phyloP scores from a whole-genome alignment of 2,329 filamentous ascomycete species.

The Verticillium tricorpus region DNA sequence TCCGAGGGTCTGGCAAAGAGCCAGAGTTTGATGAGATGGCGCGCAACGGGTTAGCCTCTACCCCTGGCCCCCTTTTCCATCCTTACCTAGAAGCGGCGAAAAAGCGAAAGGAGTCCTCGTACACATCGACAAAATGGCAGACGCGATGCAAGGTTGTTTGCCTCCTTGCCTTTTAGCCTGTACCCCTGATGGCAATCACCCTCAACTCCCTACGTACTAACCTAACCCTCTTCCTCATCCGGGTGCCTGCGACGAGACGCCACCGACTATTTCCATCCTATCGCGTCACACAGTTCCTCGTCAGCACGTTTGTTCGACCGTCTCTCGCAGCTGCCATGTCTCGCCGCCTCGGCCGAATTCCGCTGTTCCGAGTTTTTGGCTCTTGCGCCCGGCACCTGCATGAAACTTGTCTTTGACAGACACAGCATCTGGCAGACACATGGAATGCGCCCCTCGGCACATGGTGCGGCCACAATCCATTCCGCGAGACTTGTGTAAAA shows the following conservation, averaged over 20 bases:
- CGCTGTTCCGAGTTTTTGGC: neutral
- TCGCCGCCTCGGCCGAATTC: neutral
- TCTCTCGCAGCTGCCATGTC: neutral
- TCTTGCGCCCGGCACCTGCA: neutral
- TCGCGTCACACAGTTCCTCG: no score
- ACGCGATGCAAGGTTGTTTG: neutral
- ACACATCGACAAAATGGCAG: neutral
- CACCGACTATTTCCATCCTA: neutral
- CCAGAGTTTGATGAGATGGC: neutral
- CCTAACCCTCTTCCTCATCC: neutral
- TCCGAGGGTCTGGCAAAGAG: neutral
- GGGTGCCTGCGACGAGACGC: neutral
- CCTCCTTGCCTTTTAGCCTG: neutral
- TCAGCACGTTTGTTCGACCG: neutral
- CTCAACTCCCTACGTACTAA: neutral
- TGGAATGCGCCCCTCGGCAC: neutral
- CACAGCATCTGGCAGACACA: neutral
- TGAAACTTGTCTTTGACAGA: no score
- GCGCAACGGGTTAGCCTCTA: neutral
- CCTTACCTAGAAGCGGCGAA: neutral
- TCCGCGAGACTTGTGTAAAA: neutral
- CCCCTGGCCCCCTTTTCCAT: neutral
- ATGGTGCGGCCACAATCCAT: neutral
- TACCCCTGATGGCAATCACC: neutral
- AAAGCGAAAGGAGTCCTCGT: no score